Conservation (phyloP, 495 filamentous ascomycete species). For the Daldinia grandis region DNA sequence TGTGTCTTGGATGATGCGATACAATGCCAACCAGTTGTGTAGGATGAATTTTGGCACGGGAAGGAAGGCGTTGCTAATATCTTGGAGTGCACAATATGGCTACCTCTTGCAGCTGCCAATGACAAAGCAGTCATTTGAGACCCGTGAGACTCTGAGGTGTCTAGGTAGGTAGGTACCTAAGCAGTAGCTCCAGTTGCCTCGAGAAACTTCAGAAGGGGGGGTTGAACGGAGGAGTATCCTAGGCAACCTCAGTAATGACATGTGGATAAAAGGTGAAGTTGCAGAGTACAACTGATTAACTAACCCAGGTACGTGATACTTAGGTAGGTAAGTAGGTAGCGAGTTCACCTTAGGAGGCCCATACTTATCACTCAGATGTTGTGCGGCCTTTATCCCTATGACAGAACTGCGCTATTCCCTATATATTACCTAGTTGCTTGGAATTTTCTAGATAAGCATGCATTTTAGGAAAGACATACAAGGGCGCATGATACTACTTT, state of each 20-base stretch:
- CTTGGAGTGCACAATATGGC: background rate
- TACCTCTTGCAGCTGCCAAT: background rate
- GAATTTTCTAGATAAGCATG: too few species aligned
- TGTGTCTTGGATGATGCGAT: background rate
- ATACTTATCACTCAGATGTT: background rate
- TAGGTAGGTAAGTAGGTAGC: too few species aligned
- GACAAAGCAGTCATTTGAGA: background rate
- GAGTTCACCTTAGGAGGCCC: background rate
- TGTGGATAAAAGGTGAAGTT: background rate
- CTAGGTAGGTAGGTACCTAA: too few species aligned
- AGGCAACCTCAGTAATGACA: background rate
- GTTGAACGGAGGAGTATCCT: background rate
- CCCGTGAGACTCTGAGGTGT: background rate
- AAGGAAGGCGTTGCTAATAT: background rate
- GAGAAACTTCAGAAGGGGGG: background rate
- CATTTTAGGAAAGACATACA: too few species aligned
- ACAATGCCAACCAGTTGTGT: background rate
- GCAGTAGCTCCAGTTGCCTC: background rate
- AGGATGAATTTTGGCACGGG: background rate
- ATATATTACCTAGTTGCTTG: too few species aligned
- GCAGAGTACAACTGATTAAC: background rate
- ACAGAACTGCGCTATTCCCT: too few species aligned
- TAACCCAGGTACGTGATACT: background rate
- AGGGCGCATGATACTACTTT: too few species aligned
- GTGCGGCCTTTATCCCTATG: background rate